Evolutionary conservation across 176 grass and related monocot genomes (phyloP).

Genomic region (Cocos nucifera): DNA sequence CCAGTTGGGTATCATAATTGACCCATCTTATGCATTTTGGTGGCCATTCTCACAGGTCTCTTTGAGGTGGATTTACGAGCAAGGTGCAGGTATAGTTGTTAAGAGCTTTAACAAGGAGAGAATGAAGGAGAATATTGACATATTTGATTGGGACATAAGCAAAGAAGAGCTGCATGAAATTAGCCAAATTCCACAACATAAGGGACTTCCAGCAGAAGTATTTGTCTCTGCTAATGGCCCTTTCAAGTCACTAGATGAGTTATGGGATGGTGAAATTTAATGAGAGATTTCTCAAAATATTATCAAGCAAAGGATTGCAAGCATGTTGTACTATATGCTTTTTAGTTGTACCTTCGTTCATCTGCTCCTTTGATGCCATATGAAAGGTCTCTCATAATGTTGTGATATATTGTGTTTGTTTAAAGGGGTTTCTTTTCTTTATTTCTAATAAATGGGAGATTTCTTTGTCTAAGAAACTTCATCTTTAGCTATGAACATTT

Average conservation of each 20-base stretch:
- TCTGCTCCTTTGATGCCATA: no score
- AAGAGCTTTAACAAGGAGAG: constrained; percentile 57
- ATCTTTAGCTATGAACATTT: no score
- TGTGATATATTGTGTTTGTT: no score
- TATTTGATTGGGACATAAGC: constrained; percentile 69
- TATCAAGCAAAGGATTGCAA: no score
- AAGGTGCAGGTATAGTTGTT: constrained; percentile 25
- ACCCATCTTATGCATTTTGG: no score
- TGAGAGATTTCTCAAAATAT: not conserved
- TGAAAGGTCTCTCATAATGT: no score
- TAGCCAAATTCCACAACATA: constrained; percentile 30
- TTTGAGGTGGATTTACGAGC: constrained; percentile 61
- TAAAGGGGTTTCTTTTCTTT: no score
- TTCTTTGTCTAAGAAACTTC: no score
- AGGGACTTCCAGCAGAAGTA: constrained; percentile 10
- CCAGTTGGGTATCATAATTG: no score
- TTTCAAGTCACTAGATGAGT: constrained; percentile 41
- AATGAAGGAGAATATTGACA: constrained; percentile 53
- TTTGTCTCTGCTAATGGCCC: constrained; percentile 37
- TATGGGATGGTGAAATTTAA: constrained; percentile 68
- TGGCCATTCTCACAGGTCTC: constrained; percentile 26
- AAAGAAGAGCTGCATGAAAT: constrained; percentile 35
- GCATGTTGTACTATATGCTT: no score
- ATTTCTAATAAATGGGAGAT: no score
- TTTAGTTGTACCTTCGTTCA: no score